A percentile compares a stretch with the other conserved stretches of the same genome.
phyloP scores from a whole-genome alignment of 306 rosid species.

The Casuarina cunninghamiana region DNA sequence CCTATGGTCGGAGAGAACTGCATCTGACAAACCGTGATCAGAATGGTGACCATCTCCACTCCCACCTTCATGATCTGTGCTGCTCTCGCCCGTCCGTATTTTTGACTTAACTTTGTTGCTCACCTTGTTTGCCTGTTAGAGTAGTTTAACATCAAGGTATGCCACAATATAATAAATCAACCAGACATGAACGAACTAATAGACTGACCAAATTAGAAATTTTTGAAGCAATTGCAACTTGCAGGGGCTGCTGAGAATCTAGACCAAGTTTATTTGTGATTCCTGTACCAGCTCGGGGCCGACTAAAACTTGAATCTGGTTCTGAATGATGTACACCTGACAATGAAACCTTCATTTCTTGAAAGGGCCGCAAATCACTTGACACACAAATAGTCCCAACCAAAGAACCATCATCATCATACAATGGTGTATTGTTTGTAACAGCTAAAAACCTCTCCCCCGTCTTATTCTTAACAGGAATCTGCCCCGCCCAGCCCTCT shows the following conservation, averaged over 20 bases:
- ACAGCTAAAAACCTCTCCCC: constrained; percentile 64
- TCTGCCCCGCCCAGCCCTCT: constrained; percentile 90
- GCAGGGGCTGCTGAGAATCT: constrained; percentile 88
- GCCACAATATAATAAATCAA: constrained; percentile 33
- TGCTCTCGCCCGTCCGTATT: constrained; percentile 65
- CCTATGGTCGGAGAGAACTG: constrained; percentile 52
- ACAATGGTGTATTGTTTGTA: constrained; percentile 75
- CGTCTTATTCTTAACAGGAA: constrained; percentile 69
- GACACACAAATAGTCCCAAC: constrained; percentile 78
- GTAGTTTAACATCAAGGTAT: constrained; percentile 42
- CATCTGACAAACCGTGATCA: constrained; percentile 58
- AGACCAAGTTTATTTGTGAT: constrained; percentile 72
- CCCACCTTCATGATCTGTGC: constrained; percentile 66
- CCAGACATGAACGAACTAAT: constrained; percentile 23
- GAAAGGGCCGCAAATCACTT: constrained; percentile 64
- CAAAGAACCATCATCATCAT: constrained; percentile 73
- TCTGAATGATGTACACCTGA: constrained; percentile 36
- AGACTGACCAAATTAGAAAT: constrained; percentile 90
- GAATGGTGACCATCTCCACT: constrained; percentile 65
- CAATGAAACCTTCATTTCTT: constrained; percentile 49
- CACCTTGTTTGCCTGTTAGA: constrained; percentile 85
- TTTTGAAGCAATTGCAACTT: constrained; percentile 74
- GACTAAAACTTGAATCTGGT: constrained; percentile 38
- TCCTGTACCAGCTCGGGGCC: constrained; percentile 46
- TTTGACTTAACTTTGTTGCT: constrained; percentile 87